Evolutionary conservation across 2,329 filamentous ascomycete species (phyloP), one percentile per base, ranked within the genome.

Genomic region (Cladosporium sp.): DNA sequence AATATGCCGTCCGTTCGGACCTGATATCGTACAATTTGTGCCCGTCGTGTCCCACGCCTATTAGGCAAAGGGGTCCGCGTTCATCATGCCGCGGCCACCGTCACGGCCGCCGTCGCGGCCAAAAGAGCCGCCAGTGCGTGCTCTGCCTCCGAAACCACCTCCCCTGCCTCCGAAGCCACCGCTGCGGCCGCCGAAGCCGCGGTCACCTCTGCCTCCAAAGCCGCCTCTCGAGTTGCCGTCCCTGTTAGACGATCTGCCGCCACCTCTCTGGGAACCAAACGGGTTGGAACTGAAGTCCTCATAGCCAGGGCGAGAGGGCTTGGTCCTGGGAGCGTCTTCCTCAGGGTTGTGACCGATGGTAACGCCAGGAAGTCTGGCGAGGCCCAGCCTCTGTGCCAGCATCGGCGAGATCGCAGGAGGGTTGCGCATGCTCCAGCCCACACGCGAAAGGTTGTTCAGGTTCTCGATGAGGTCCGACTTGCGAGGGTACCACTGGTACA

Each of bases 371-470:
- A 69, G 34, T 10, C 59, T 49, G 7, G 33, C 8, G 4, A 71
- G 54, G 11, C 62, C 58, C 19, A 72, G 52, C 49, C 58, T 65
- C 43, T 53, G 38, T 10, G 63, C 68, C 9, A 69, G 53, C 3
- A 44, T 55, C 31, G 54, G 45, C 6, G 56, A 31, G 16, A 79
- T 58, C 2, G 55, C 54, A 1, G 83, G 83, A 6, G 77, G 73
- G 43, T 75, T 55, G 0, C 66, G 49, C 73, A 78, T 74, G 38
- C 80, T 79, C 74, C 80, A 80, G 16, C 74, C 79, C 13, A 71
- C 63, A 16, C 64, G 61, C 43, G 72, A 69, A 72, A 81, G 78
- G n/a, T 72, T 64, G 64, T 84, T 84, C 57, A 85, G 67, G 16
- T 75, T 71, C 3, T 74, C 61, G 14, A 82, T 70, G 7, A 78